Evolutionary conservation across 2,329 filamentous ascomycete species (phyloP), one percentile per base, ranked within the genome.

Genomic region (Metarhizium anisopliae): DNA sequence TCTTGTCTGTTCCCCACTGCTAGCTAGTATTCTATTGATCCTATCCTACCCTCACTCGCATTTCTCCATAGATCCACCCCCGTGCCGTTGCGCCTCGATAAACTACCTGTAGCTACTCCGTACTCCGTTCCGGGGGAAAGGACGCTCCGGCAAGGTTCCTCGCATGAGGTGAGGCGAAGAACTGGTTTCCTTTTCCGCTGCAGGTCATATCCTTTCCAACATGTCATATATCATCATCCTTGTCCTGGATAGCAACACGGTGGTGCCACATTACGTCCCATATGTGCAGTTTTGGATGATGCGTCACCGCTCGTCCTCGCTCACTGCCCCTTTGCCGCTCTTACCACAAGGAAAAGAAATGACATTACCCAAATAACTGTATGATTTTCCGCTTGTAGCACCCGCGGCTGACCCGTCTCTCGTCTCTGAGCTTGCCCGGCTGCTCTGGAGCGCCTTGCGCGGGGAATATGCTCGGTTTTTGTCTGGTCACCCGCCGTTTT

Each of bases 401-500:
- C 59, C 69, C 69, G 61, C 72, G 72, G 58, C 66, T 61, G 29
- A 71, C 62, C 56, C 67, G 63, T 59, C 73, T 69, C 63, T 82
- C 78, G 54, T 72, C 71, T 64, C 79, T 76, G 56, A 84, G 72
- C 64, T 74, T 73, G 52, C 72, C 62, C 58, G 84, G 73, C 67
- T 82, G 81, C 62, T 79, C 72, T 49, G 84, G 70, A 6, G 80
- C 82, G 63, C 82, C 78, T 47, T 81, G 71, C 53, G 85, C 25
- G 68, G 20, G 77, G 72, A 51, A 85, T 72, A 49, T 83, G 76
- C 66, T 82, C 81, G 61, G 82, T 82, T 66, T 82, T 78, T 63
- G 77, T 77, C 70, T 86, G 82, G 54, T 78, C 82, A 55, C 77
- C 78, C 52, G 68, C 85, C 81, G 63, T 85, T 82, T 61, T 82